Evolutionary conservation across 2,329 filamentous ascomycete species (phyloP).

Genomic region (Ophiocordyceps australis): DNA sequence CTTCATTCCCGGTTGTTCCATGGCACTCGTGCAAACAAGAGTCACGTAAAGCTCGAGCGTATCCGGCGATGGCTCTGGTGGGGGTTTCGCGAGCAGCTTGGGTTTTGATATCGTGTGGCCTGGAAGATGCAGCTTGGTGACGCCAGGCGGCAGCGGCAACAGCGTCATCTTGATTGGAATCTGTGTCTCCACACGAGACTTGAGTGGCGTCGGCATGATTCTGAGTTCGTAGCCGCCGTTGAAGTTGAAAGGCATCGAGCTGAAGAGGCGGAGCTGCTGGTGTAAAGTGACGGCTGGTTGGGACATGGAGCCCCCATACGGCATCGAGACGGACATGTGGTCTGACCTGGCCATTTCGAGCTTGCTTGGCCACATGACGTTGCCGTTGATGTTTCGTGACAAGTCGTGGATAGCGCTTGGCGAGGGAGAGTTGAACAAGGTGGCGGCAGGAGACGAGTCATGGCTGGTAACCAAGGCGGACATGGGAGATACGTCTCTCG

Average conservation of each 20-base stretch:
- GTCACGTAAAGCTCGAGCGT: slow-evolving; percentile 64
- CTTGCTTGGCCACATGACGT: slow-evolving; percentile 17
- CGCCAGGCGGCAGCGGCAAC: slow-evolving; percentile 53
- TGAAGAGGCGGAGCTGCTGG: slow-evolving; percentile 10
- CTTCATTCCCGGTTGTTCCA: slow-evolving; percentile 52
- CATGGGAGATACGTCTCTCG: slow-evolving; percentile 35
- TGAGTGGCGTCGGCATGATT: slow-evolving; percentile 51
- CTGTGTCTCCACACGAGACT: slow-evolving; percentile 91
- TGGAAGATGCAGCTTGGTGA: slow-evolving; percentile 71
- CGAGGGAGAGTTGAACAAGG: slow-evolving; percentile 28
- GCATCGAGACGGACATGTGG: slow-evolving; percentile 7
- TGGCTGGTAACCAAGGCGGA: slow-evolving; percentile 32
- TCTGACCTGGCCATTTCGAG: slow-evolving; percentile 8
- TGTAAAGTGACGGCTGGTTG: too few relatives aligned
- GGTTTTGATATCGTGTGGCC: slow-evolving; percentile 87
- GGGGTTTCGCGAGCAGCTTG: slow-evolving; percentile 65
- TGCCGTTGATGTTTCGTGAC: slow-evolving; percentile 12
- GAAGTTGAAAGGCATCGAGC: slow-evolving; percentile 11
- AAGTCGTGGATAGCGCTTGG: slow-evolving; percentile 21
- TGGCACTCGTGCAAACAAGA: slow-evolving; percentile 83
- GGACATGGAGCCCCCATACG: slow-evolving; percentile 9
- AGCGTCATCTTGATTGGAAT: slow-evolving; percentile 76
- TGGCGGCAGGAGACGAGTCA: slow-evolving; percentile 26
- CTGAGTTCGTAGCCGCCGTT: slow-evolving; percentile 25
- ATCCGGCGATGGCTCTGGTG: slow-evolving; percentile 47